A percentile compares a stretch with the other conserved stretches of the same genome.
These are phyloP conservation scores for Gypsophila paniculata DNA, from an alignment of 179 eudicot genomes.

Conservation along the genomic window DNA sequence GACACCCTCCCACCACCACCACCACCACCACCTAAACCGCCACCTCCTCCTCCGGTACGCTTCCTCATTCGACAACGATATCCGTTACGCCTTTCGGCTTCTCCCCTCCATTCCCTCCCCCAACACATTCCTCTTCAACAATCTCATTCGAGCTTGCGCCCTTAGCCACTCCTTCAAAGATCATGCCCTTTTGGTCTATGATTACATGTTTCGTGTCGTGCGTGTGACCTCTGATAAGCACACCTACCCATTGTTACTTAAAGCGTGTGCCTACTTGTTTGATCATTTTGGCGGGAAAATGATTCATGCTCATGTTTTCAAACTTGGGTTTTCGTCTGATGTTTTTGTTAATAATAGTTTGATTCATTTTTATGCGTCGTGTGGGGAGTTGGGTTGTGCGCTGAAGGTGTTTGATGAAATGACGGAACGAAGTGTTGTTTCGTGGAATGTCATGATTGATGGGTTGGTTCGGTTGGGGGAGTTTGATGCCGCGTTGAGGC, in stretches of 20 bases:
- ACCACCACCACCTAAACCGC: conserved; percentile 45
- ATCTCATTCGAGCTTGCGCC: conserved; percentile 61
- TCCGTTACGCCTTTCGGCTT: conserved; percentile 41
- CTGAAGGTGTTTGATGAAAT: conserved; percentile 63
- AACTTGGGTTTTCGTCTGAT: conserved; percentile 56
- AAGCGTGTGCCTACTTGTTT: conserved; percentile 68
- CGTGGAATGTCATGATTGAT: conserved; percentile 74
- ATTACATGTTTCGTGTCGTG: conserved; percentile 35
- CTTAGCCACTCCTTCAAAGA: conserved; percentile 35
- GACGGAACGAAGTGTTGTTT: conserved; percentile 59
- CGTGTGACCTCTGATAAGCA: conserved; percentile 56
- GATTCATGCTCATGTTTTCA: conserved; percentile 47
- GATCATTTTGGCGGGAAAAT: conserved; percentile 47
- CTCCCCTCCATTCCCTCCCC: conserved; percentile 43
- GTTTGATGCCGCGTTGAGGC: conserved; percentile 51
- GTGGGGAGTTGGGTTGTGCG: conserved; percentile 53
- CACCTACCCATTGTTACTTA: conserved; percentile 68
- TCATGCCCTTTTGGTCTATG: conserved; percentile 36
- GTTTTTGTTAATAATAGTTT: conserved; percentile 59
- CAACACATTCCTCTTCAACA: conserved; percentile 66
- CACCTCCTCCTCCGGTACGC: conserved; percentile 53
- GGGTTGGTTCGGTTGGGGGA: conserved; percentile 52
- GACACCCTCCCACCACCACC: conserved; percentile 29
- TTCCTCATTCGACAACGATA: conserved; percentile 39
- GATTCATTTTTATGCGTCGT: conserved; percentile 65